Percentiles rank a stretch among this genome's conserved stretches.
phyloP scores from a whole-genome alignment of 345 rosid genomes.

The Anastatica hierochuntica region DNA sequence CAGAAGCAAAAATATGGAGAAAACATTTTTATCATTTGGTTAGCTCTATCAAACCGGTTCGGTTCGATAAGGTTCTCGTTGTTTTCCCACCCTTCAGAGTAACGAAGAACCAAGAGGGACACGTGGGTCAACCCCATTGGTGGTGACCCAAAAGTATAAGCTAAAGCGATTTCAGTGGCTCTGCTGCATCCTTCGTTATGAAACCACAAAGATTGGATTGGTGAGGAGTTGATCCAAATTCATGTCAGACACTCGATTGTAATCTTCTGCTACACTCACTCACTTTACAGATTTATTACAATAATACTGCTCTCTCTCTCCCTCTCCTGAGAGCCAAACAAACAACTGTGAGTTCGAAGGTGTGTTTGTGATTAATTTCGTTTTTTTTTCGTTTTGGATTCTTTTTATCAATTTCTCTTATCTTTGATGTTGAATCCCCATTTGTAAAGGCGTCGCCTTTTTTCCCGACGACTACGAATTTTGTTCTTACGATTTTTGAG shows the following conservation, averaged over 20 bases:
- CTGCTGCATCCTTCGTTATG: conserved; percentile 18
- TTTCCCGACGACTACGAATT: not conserved
- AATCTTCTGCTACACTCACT: conserved; percentile 7
- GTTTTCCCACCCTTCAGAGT: too few relatives aligned
- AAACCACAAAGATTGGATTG: conserved; percentile 18
- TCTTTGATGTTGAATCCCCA: not conserved
- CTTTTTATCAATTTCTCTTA: not conserved
- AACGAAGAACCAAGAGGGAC: not conserved
- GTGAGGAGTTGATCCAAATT: conserved; percentile 19
- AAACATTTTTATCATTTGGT: too few relatives aligned
- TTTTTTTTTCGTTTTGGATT: not conserved
- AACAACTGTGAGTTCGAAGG: conserved; percentile 9
- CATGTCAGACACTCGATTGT: conserved; percentile 24
- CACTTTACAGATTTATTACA: not conserved
- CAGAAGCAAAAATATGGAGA: too few relatives aligned
- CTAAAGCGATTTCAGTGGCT: conserved; percentile 28
- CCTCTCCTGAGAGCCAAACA: not conserved
- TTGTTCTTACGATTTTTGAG: not conserved
- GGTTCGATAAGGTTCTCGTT: too few relatives aligned
- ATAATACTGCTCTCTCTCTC: not conserved
- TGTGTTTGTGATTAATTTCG: not conserved
- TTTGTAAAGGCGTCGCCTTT: conserved; percentile 6
- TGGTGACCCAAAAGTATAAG: not conserved
- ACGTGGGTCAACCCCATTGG: conserved; percentile 6
- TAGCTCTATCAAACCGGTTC: too few relatives aligned